phyloP scores from a whole-genome alignment of 768 basidiomycete species.

The Lentinus tigrinus region DNA sequence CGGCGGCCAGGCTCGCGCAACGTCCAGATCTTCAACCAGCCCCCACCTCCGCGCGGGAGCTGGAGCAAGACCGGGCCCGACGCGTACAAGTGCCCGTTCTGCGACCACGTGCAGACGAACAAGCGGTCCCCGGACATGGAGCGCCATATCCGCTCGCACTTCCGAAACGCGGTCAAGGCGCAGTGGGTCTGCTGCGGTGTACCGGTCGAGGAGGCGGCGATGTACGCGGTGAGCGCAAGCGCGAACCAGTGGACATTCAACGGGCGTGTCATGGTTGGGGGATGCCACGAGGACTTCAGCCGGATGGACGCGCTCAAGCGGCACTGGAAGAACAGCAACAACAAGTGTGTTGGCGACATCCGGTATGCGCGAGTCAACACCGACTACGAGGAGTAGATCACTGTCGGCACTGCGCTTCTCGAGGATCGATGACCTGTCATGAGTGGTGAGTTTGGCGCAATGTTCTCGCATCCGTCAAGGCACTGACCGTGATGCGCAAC shows the following conservation, averaged over 20 bases:
- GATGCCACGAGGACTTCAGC: slow-evolving; percentile 38
- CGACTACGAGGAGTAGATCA: slow-evolving; percentile 21
- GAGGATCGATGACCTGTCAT: not conserved
- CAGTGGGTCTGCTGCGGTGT: slow-evolving; percentile 41
- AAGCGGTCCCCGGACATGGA: slow-evolving; percentile 56
- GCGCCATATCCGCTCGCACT: slow-evolving; percentile 57
- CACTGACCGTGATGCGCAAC: not conserved
- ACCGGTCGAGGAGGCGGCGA: slow-evolving; percentile 24
- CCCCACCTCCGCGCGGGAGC: slow-evolving; percentile 19
- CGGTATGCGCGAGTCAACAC: slow-evolving; percentile 7
- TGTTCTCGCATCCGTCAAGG: not conserved
- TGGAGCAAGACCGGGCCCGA: slow-evolving; percentile 24
- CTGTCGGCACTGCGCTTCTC: not conserved
- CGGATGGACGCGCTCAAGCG: slow-evolving; percentile 41
- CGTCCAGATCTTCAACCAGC: slow-evolving; percentile 35
- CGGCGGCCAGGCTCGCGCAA: slow-evolving; percentile 40
- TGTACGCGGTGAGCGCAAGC: not conserved
- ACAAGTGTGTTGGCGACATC: slow-evolving; percentile 9
- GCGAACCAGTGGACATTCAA: slow-evolving; percentile 22
- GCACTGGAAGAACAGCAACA: slow-evolving; percentile 25
- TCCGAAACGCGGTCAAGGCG: slow-evolving; percentile 24
- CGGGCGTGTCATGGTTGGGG: slow-evolving; percentile 34
- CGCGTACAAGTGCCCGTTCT: slow-evolving; percentile 46
- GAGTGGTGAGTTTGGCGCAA: not conserved
- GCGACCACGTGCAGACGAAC: slow-evolving; percentile 48